Base-by-base conservation (phyloP, 352 stramenopile genomes). In the Pythium volutum region DNA sequence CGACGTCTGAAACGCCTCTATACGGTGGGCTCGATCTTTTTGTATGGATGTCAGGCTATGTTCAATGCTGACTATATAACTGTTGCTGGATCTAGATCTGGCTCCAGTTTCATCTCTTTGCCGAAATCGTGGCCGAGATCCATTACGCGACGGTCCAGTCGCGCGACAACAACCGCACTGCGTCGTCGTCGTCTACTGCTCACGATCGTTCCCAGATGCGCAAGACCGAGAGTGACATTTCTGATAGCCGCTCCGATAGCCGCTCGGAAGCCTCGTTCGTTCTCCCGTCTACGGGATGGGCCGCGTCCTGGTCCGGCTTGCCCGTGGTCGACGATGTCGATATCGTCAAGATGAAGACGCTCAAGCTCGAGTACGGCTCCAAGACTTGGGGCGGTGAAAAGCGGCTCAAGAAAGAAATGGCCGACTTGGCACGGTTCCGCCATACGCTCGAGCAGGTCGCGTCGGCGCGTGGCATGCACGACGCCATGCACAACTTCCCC, bases 381-480 rank as follows among this genome's bases (percentile, higher is more conserved):
- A 89, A 88, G 55, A 84, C 62, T 25, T 92, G 80, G 80, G 77
- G 78, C 34, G 83, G 83, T 7, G 78, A 84, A 49, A 90, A 89
- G 42, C 70, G 83, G 8, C 53, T 92, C 26, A 67, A 63, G 3
- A 84, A 87, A 60, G 74, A 90, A 43, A 69, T 81, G 1, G 50
- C 69, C 0, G 48, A 75, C 3, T 60, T 90, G 11, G 74, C 79
- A 15, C 70, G 69, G 2, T 89, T 92, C 26, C 83, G 79, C 2
- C 70, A 74, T 2, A 62, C 77, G 14, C 70, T 88, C 25, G 79
- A 90, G 41, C 61, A 86, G 16, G 75, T 87, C 18, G 51, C 79
- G 3, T 64, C 67, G 3, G 60, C 76, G 34, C 77, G 70, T 43
- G 65, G 58, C 2, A 58, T 79, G 12, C 55, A 78, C 10, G 66